These are phyloP conservation scores for Talaromyces sp. DNA, from an alignment of 2,329 filamentous ascomycete species.

Conservation along the genomic window DNA sequence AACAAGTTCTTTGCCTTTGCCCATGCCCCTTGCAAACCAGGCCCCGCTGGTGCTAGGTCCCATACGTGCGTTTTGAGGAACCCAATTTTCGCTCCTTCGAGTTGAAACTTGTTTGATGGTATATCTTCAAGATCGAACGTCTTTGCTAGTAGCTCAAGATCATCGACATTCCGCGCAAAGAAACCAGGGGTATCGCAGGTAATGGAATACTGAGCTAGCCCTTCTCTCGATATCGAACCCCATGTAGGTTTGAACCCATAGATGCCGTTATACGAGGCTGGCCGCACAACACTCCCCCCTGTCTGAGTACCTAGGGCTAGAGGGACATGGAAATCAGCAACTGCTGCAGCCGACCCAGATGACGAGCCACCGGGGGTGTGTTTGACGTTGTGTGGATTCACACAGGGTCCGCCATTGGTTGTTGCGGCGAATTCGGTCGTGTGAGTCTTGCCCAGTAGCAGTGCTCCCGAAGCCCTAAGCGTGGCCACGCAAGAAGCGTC, in stretches of 20 bases:
- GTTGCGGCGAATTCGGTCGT: slow-evolving; percentile 7
- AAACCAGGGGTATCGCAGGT: slow-evolving; percentile 60
- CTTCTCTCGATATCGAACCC: slow-evolving; percentile 58
- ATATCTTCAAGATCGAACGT: slow-evolving; percentile 51
- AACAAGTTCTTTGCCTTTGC: slow-evolving; percentile 29
- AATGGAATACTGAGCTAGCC: slow-evolving; percentile 52
- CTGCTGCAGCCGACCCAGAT: slow-evolving; percentile 61
- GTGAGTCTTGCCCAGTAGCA: slow-evolving; percentile 7
- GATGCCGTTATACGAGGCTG: slow-evolving; percentile 60
- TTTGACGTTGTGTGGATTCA: slow-evolving; percentile 51
- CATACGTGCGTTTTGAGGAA: slow-evolving; percentile 53
- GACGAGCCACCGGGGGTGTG: slow-evolving; percentile 64
- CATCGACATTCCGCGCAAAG: slow-evolving; percentile 53
- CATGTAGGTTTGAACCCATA: slow-evolving; percentile 64
- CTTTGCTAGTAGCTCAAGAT: slow-evolving; percentile 53
- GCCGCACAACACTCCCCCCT: slow-evolving; percentile 59
- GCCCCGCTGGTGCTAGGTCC: slow-evolving; percentile 25
- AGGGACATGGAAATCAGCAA: slow-evolving; percentile 60
- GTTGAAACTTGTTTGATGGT: slow-evolving; percentile 20
- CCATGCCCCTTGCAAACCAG: slow-evolving; percentile 30
- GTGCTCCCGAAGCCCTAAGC: neutral
- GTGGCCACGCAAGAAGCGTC: slow-evolving; percentile 2
- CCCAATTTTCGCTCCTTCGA: slow-evolving; percentile 51
- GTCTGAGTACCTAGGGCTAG: slow-evolving; percentile 62
- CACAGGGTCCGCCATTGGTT: slow-evolving; percentile 33